phyloP scores from a whole-genome alignment of 192 early-diverging fungal species.

The Coemansia sp. region DNA sequence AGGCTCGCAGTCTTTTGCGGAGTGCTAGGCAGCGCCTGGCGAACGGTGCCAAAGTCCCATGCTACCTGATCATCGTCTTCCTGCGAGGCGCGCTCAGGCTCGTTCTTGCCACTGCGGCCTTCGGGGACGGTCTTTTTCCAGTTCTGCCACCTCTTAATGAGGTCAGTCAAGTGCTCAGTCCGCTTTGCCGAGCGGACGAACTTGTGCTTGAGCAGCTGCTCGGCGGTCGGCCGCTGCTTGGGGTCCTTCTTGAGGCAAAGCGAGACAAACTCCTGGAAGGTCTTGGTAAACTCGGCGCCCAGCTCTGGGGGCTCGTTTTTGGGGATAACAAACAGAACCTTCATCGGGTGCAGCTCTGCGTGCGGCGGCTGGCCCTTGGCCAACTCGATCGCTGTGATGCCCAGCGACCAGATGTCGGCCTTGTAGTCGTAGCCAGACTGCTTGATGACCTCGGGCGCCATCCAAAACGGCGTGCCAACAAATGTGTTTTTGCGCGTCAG shows the following conservation, averaged over 20 bases:
- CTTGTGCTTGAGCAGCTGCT: slow-evolving; percentile 84
- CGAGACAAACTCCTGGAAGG: slow-evolving; percentile 89
- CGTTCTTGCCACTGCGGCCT: slow-evolving; percentile 31
- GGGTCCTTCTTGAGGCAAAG: slow-evolving; percentile 90
- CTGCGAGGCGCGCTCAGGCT: slow-evolving; percentile 11
- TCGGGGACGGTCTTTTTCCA: slow-evolving; percentile 68
- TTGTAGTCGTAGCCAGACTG: slow-evolving; percentile 94
- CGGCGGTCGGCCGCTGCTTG: slow-evolving; percentile 81
- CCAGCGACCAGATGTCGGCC: slow-evolving; percentile 98
- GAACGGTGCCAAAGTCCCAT: slow-evolving; percentile 56
- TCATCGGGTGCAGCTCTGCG: slow-evolving; percentile 94
- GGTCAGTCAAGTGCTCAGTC: slow-evolving; percentile 80
- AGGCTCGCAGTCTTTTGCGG: slow-evolving; percentile 26
- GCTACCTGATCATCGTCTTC: slow-evolving; percentile 39
- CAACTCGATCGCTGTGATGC: slow-evolving; percentile 96
- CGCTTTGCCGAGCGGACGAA: slow-evolving; percentile 88
- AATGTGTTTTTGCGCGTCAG: slow-evolving; percentile 96
- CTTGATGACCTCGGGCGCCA: slow-evolving; percentile 95
- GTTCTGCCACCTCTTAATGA: slow-evolving; percentile 82
- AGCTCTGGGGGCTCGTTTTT: slow-evolving; percentile 86
- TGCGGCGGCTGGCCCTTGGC: slow-evolving; percentile 93
- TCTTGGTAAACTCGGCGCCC: slow-evolving; percentile 74
- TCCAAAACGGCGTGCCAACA: slow-evolving; percentile 98
- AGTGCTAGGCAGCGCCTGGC: slow-evolving; percentile 41
- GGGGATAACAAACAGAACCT: slow-evolving; percentile 92